phyloP scores from a whole-genome alignment of 2,329 filamentous ascomycete genomes.

The Penicillium oxalicum region DNA sequence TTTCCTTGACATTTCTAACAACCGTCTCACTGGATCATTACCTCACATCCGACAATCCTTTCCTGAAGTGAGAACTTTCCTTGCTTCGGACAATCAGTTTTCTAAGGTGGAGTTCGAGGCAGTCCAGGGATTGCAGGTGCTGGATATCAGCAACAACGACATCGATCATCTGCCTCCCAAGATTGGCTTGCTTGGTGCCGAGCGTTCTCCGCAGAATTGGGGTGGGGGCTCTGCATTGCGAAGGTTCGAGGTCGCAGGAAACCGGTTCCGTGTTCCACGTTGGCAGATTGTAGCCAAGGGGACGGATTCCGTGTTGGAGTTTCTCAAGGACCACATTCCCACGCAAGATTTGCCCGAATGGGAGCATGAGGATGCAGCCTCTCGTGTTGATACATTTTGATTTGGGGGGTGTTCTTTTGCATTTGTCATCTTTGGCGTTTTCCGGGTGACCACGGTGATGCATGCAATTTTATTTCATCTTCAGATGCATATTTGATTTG shows the following conservation, averaged over 20 bases:
- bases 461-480: background rate
- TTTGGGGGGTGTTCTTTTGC: background rate
- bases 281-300: slow-evolving; percentile 80
- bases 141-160: slow-evolving; percentile 80
- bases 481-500: slow-evolving; percentile 1
- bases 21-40: slow-evolving; percentile 64
- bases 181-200: slow-evolving; percentile 68
- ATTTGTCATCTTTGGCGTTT: background rate
- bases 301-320: slow-evolving; percentile 75
- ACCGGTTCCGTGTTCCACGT: slow-evolving; percentile 79
- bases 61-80: slow-evolving; percentile 62
- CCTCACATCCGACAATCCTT: slow-evolving; percentile 62
- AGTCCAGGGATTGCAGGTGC: slow-evolving; percentile 65
- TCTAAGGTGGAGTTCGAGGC: slow-evolving; percentile 65
- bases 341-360: slow-evolving; percentile 37
- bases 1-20: slow-evolving; percentile 74
- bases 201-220: slow-evolving; percentile 32
- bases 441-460: background rate
- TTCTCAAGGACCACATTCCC: slow-evolving; percentile 72
- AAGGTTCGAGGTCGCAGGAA: slow-evolving; percentile 72
- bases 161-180: slow-evolving; percentile 75
- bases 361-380: slow-evolving; percentile 25
- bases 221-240: slow-evolving; percentile 49
- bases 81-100: slow-evolving; percentile 75
- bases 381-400: slow-evolving; percentile 4